These are phyloP conservation scores for Zangia roseola DNA, from an alignment of 768 basidiomycete species.

Conservation along the genomic window DNA sequence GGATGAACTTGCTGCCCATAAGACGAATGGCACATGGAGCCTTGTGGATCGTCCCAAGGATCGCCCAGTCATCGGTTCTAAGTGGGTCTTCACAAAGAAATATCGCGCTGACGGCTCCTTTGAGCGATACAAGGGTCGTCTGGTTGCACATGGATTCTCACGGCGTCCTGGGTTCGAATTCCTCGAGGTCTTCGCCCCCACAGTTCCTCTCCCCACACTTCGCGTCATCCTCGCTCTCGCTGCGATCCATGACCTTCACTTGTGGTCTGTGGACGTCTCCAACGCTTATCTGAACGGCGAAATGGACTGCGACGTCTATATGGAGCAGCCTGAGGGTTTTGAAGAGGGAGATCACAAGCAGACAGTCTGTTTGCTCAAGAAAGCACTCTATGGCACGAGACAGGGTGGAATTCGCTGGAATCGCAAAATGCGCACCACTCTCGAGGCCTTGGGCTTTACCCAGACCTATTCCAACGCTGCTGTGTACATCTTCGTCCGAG, in stretches of 20 bases:
- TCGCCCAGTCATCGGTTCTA: background rate
- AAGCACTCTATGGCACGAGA: too few relatives aligned
- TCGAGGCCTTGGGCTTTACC: too few relatives aligned
- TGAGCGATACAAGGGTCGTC: constrained; percentile 35
- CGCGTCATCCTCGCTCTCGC: constrained; percentile 23
- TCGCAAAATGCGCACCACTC: too few relatives aligned
- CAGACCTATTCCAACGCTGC: too few relatives aligned
- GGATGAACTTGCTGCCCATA: background rate
- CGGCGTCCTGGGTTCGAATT: constrained; percentile 7
- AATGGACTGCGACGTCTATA: constrained; percentile 6
- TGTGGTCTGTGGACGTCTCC: constrained; percentile 10
- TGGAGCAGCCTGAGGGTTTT: background rate
- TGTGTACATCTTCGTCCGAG: too few relatives aligned
- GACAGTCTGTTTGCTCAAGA: too few relatives aligned
- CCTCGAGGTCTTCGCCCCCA: constrained; percentile 32
- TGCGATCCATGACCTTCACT: constrained; percentile 27
- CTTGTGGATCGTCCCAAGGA: background rate
- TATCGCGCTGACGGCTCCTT: constrained; percentile 8
- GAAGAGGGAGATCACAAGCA: too few relatives aligned
- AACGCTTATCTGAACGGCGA: constrained; percentile 22
- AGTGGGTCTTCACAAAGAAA: background rate
- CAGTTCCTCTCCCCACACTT: constrained; percentile 19
- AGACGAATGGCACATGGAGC: too few relatives aligned
- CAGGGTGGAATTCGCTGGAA: too few relatives aligned
- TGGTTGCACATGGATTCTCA: constrained; percentile 25